Conservation (phyloP, 2,329 filamentous ascomycete species). For the Coleophoma cylindrospora region DNA sequence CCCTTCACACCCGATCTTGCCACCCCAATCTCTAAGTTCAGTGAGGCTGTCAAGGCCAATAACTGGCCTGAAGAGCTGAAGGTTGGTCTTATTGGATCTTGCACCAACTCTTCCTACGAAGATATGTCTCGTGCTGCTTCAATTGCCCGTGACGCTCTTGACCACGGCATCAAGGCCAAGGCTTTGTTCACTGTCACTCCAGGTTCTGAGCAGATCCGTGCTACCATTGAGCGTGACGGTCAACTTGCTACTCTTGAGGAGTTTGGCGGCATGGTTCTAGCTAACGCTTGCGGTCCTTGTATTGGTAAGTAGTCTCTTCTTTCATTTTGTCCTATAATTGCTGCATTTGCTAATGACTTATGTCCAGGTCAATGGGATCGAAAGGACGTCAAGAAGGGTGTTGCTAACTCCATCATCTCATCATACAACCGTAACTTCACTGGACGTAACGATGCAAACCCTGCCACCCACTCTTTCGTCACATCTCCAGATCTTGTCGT, state of each 20-base stretch:
- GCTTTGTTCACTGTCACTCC: conserved; percentile 91
- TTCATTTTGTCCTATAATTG: not conserved
- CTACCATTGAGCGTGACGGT: conserved; percentile 69
- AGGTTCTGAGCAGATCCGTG: conserved; percentile 93
- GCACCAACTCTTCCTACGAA: conserved; percentile 84
- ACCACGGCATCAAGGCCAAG: conserved; percentile 93
- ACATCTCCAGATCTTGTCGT: conserved; percentile 87
- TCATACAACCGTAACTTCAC: conserved; percentile 99
- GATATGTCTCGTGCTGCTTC: conserved; percentile 93
- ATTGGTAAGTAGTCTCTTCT: conserved; percentile 48
- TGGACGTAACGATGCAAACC: conserved; percentile 94
- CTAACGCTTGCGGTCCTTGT: conserved; percentile 91
- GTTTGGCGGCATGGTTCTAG: conserved; percentile 89
- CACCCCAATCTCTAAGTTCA: conserved; percentile 96
- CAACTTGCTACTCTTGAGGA: conserved; percentile 94
- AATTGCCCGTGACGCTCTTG: conserved; percentile 84
- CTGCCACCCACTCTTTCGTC: conserved; percentile 89
- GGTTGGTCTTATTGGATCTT: conserved; percentile 94
- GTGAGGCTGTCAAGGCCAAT: conserved; percentile 88
- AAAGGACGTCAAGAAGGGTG: conserved; percentile 88
- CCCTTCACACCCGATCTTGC: conserved; percentile 98
- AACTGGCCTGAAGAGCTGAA: conserved; percentile 95
- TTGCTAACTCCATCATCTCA: conserved; percentile 93
- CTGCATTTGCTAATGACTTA: conserved; percentile 26
- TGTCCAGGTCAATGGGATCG: conserved; percentile 97